phyloP scores from a whole-genome alignment of 768 basidiomycete genomes.

The Trametes sanguinea region DNA sequence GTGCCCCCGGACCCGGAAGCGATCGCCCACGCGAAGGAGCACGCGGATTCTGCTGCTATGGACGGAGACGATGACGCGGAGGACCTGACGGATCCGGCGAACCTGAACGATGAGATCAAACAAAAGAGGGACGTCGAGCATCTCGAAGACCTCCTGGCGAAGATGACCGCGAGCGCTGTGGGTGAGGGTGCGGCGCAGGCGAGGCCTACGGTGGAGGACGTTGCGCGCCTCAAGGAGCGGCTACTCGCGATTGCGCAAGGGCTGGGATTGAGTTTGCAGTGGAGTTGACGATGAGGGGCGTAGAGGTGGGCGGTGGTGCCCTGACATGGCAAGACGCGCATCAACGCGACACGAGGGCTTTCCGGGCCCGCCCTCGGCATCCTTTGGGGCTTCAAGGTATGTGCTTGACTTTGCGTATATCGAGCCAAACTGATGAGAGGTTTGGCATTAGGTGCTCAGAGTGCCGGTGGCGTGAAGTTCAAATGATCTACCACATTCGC shows the following conservation, averaged over 20 bases:
- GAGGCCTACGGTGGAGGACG: constrained; percentile 29
- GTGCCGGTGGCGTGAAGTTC: no score
- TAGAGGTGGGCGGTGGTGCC: not conserved
- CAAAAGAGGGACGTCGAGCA: constrained; percentile 54
- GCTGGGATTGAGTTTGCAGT: constrained; percentile 23
- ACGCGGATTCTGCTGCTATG: constrained; percentile 48
- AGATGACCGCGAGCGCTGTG: constrained; percentile 34
- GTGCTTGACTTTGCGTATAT: no score
- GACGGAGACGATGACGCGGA: constrained; percentile 28
- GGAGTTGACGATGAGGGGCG: constrained; percentile 19
- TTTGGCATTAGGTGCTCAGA: no score
- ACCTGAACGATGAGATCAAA: constrained; percentile 41
- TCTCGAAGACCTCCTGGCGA: constrained; percentile 57
- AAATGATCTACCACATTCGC: no score
- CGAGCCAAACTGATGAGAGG: no score
- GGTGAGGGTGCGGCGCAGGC: constrained; percentile 1
- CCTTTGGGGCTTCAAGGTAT: no score
- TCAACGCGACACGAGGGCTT: no score
- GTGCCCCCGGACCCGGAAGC: constrained; percentile 77
- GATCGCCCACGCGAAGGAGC: constrained; percentile 71
- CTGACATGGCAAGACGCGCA: no score
- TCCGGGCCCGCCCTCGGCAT: no score
- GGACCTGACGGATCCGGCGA: constrained; percentile 13
- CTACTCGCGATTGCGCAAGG: constrained; percentile 18
- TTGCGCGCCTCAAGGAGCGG: constrained; percentile 20